These are phyloP conservation scores for Pythium graminicola DNA, from an alignment of 352 stramenopile genomes.

Conservation along the genomic window DNA sequence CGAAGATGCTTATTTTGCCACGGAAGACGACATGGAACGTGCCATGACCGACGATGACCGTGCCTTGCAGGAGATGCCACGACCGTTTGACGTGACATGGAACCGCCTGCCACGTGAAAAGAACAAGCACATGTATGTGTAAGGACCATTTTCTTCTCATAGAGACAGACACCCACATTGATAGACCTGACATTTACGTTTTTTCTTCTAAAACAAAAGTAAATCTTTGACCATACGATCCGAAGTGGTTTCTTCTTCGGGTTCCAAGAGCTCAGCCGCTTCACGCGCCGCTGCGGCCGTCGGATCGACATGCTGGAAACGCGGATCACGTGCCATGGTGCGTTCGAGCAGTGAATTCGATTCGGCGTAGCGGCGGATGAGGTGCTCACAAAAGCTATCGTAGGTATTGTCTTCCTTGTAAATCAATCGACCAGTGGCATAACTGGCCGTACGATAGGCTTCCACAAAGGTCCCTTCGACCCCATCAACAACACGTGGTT, in stretches of 20 bases:
- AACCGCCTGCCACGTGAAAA: conserved; percentile 42
- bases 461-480: conserved; percentile 75
- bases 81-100: conserved; percentile 75
- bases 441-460: conserved; percentile 77
- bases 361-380: conserved; percentile 82
- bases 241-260: conserved; percentile 59
- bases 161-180: neutral
- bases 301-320: conserved; percentile 44
- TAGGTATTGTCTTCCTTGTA: conserved; percentile 89
- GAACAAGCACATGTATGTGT: conserved; percentile 78
- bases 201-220: conserved; percentile 59
- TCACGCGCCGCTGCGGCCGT: conserved; percentile 6
- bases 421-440: conserved; percentile 73
- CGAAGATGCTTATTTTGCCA: conserved; percentile 47
- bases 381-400: conserved; percentile 84
- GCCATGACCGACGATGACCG: conserved; percentile 33
- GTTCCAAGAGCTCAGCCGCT: conserved; percentile 24
- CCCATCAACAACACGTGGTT: conserved; percentile 56
- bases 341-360: conserved; percentile 74
- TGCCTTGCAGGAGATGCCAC: conserved; percentile 34
- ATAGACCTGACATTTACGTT: no score
- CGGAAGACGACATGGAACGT: conserved; percentile 30
- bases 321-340: conserved; percentile 75
- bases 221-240: conserved; percentile 84
- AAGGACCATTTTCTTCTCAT: neutral